Evolutionary conservation across 805 yeast species (phyloP), one percentile per base, ranked within the genome.

Genomic region (Candida khao-thaluensis): DNA sequence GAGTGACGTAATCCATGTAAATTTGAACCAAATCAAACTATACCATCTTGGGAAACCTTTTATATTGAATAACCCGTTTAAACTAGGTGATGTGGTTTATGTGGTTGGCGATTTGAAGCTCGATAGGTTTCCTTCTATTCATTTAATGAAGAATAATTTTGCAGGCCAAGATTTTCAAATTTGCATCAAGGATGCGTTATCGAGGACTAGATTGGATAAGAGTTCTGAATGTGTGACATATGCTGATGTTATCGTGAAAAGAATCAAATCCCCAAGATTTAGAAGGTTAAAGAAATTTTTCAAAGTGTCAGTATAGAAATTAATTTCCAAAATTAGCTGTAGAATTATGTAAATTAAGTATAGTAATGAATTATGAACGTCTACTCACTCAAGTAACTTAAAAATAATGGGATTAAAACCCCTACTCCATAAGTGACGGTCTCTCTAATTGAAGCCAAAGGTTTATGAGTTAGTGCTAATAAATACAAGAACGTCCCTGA

Each of bases 401-500:
- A 32, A 5, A 56, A 15, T 4, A 57, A 40, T 3, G 70, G 68
- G 7, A 64, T 41, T 16, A 45, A 17, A 46, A 59, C 2, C 63
- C 70, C 25, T 37, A 38, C 4, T 56, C 22, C n/a, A 58, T 48
- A 16, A 47, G 32, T 14, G 40, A 24, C 7, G 50, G 30, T 34
- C 54, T 59, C 17, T 24, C 11, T 24, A 26, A 30, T 27, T 29
- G 11, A 9, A 43, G 44, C 16, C 42, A 38, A 38, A 12, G 30
- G n/a, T 17, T 27, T 18, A 12, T 18, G 17, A 4, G 82, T 76
- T 51, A 84, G 86, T 47, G 78, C 66, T 8, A 87, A 85, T 24
- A 85, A 86, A 50, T 74, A 85, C 17, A 83, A 54, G 51, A 85
- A 84, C 1, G 88, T 79, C 7, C 93, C 93, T 7, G 84, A 86